Evolutionary conservation across 1,139 yeast genomes (phyloP), one percentile per base, ranked within the genome.

Genomic region (Candida gigantensis): DNA sequence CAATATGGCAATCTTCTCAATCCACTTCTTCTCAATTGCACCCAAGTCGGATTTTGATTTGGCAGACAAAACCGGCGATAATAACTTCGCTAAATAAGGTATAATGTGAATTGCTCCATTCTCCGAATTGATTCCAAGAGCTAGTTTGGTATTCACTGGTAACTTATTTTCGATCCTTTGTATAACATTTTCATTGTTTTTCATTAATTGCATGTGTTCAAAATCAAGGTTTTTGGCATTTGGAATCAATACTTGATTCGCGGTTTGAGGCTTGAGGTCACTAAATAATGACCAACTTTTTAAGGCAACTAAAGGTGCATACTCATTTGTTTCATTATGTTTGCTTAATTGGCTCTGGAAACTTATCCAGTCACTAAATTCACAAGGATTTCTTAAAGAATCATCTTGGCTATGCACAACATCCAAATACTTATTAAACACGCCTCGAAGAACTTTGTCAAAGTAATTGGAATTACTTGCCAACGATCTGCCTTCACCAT

Each of bases 351-450:
- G 42, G 51, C 89, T 97, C 46, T 79, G 76, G 53, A 83, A 84
- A 45, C 64, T 73, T 19, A 86, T 55, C 96, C 96, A 90, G 44
- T 88, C 95, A 30, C 87, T 77, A 10, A 88, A 61, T 28, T 61
- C 65, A 10, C 77, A 61, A 0, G 95, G 88, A 45, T 83, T 84
- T 2, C 51, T 48, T 24, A 88, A 60, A 29, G 81, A 68, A 44
- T 77, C 82, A 51, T 87, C 96, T 34, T 83, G 81, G 46, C 74
- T 77, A 41, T 79, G 59, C 0, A 67, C 74, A 6, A 55, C 58
- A 47, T 71, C 77, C 41, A 71, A 57, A 53, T 82, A 88, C 30
- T 73, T 60, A 33, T 82, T 74, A 58, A 88, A 90, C 50, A 92
- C 83, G 2, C 95, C 95, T 43, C 69, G 69, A 2, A 84, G 58